Base-by-base conservation (phyloP, 2,329 filamentous ascomycete genomes). In the Ceratocystis cubensis region DNA sequence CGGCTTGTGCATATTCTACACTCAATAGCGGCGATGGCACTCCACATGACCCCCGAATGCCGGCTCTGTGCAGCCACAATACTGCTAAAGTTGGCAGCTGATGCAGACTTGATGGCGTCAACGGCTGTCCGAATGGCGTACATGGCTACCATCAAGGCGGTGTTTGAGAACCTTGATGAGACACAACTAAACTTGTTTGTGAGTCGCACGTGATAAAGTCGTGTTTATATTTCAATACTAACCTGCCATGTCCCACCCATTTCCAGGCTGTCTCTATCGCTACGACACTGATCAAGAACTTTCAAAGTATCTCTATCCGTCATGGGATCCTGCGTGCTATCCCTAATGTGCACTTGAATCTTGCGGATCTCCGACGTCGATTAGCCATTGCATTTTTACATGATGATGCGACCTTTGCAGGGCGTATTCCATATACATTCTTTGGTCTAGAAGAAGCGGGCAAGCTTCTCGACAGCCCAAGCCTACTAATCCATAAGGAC, bases 301-400 rank as follows among this genome's bases (percentile, higher is more conserved):
- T 86, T 67, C 75, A 73, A 33, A 78, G 80, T 69, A 74, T 79
- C 1, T 71, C 78, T 10, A 76, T 89, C 1, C 82, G 84, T 65
- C 78, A 80, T 65, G 81, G 83, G 57, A 76, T 86, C 3, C 76
- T 91, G 10, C 75, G 79, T 20, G 79, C 80, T 56, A 78, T 93
- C 17, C 84, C 88, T 0, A 76, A 81, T 8, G 78, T 76, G 5
- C 79, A 77, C 2, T 71, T 77, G 0, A 74, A 74, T 17, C 75
- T 82, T 1, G 81, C 87, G 69, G 81, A 86, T 45, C 76, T 93
- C 33, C 82, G 86, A 41, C 81, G 87, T 10, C 79, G 86, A 44
- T 78, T 94, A 6, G 87, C 89, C 2, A 76, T 87, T 4, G 80
- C 82, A 1, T 86, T 84, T 69, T 78, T 89, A 69, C 82, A 89